Evolutionary conservation across 805 yeast species (phyloP).

Genomic region (Kluyveromyces aestuarii): DNA sequence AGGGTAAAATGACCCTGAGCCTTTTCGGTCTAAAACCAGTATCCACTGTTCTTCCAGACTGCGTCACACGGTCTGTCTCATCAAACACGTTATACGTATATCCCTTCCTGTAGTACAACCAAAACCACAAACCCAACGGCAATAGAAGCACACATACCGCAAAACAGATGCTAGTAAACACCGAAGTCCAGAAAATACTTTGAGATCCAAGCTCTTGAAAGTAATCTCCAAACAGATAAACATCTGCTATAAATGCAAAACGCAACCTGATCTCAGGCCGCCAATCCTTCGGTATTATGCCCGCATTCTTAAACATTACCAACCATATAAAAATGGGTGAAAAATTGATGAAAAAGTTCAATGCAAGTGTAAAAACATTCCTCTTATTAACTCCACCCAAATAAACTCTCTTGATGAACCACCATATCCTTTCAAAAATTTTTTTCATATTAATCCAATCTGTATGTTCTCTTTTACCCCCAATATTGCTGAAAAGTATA

Average conservation of each 20-base stretch:
- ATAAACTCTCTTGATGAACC: slow-evolving; percentile 11
- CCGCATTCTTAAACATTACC: slow-evolving; percentile 49
- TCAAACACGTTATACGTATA: slow-evolving; percentile 16
- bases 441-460: background rate
- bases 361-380: slow-evolving; percentile 29
- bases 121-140: slow-evolving; percentile 23
- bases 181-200: slow-evolving; percentile 8
- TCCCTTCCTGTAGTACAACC: slow-evolving; percentile 16
- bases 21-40: slow-evolving; percentile 11
- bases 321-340: slow-evolving; percentile 48
- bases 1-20: slow-evolving; percentile 16
- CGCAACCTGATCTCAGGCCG: slow-evolving; percentile 47
- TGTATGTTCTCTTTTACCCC: too few relatives aligned
- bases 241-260: slow-evolving; percentile 32
- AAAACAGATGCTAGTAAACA: slow-evolving; percentile 13
- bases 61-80: slow-evolving; percentile 18
- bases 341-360: slow-evolving; percentile 43
- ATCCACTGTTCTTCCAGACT: slow-evolving; percentile 6
- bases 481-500: too few relatives aligned
- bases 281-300: slow-evolving; percentile 41
- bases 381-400: slow-evolving; percentile 28
- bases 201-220: slow-evolving; percentile 22
- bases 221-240: slow-evolving; percentile 24
- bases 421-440: background rate
- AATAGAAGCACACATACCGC: slow-evolving; percentile 8